phyloP scores from a whole-genome alignment of 2,329 filamentous ascomycete genomes.

The Arthrobotrys entomopaga region DNA sequence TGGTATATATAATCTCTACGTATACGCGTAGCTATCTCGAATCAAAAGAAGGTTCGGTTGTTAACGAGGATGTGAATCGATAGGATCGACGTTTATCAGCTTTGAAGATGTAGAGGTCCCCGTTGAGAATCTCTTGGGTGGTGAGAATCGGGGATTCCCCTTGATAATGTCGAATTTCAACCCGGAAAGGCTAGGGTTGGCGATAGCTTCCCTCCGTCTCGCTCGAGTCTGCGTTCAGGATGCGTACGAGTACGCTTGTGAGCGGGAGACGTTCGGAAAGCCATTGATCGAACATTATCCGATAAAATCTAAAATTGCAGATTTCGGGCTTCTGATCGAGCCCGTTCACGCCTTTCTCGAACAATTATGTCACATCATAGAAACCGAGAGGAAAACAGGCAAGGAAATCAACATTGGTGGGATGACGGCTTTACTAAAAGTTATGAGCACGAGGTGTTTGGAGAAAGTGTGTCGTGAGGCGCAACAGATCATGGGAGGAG shows the following conservation, averaged over 20 bases:
- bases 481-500: constrained; percentile 68
- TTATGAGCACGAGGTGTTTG: constrained; percentile 67
- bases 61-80: background rate
- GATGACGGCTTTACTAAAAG: constrained; percentile 67
- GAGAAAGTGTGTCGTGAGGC: constrained; percentile 68
- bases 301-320: constrained; percentile 71
- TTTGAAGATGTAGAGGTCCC: constrained; percentile 79
- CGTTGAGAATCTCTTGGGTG: constrained; percentile 74
- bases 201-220: constrained; percentile 72
- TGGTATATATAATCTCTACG: constrained; percentile 38
- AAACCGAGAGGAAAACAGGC: constrained; percentile 63
- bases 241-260: constrained; percentile 72
- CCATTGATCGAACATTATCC: constrained; percentile 77
- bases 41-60: background rate
- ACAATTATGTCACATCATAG: constrained; percentile 69
- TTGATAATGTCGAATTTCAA: constrained; percentile 85
- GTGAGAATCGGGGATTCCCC: constrained; percentile 76
- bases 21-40: constrained; percentile 9
- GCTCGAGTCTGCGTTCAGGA: constrained; percentile 70
- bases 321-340: constrained; percentile 70
- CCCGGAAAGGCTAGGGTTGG: constrained; percentile 76
- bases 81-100: constrained; percentile 79
- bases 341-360: constrained; percentile 72
- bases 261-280: constrained; percentile 76
- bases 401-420: constrained; percentile 65